Evolutionary conservation across 148 eudicot genomes (phyloP).

Genomic region (Cornus controversa): DNA sequence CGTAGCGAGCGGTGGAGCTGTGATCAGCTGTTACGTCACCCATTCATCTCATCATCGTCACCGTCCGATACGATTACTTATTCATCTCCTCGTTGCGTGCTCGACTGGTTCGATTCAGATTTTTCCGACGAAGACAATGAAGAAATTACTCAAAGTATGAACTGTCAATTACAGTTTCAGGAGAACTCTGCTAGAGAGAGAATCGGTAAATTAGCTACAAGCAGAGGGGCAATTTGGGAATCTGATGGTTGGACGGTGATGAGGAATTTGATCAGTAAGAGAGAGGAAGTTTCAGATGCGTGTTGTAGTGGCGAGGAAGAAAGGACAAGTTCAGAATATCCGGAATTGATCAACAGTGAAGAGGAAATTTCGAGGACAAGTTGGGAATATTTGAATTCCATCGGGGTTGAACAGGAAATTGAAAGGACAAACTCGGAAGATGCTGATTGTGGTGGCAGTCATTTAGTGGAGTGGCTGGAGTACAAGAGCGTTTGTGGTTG

Average conservation of each 20-base stretch:
- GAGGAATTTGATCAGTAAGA: conserved; percentile 25
- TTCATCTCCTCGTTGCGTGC: conserved; percentile 56
- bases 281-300: conserved; percentile 4
- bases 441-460: background rate
- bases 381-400: conserved; percentile 24
- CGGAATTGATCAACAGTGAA: background rate
- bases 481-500: too few species aligned
- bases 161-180: background rate
- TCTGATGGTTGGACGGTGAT: conserved; percentile 68
- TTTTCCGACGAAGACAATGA: conserved; percentile 25
- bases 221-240: conserved; percentile 60
- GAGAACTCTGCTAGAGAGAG: conserved; percentile 19
- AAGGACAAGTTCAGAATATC: conserved; percentile 14
- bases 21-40: conserved; percentile 67
- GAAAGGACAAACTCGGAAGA: conserved; percentile 13
- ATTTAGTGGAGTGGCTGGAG: too few species aligned
- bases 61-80: conserved; percentile 11
- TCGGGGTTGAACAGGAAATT: conserved; percentile 6
- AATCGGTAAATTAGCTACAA: conserved; percentile 41
- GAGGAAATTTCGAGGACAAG: conserved; percentile 16
- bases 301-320: conserved; percentile 3
- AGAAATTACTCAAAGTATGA: background rate
- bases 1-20: conserved; percentile 57
- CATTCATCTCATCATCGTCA: conserved; percentile 35
- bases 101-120: conserved; percentile 45